Evolutionary conservation across 1,284 basidiomycete species (phyloP).

Genomic region (Cerioporus squamosus): DNA sequence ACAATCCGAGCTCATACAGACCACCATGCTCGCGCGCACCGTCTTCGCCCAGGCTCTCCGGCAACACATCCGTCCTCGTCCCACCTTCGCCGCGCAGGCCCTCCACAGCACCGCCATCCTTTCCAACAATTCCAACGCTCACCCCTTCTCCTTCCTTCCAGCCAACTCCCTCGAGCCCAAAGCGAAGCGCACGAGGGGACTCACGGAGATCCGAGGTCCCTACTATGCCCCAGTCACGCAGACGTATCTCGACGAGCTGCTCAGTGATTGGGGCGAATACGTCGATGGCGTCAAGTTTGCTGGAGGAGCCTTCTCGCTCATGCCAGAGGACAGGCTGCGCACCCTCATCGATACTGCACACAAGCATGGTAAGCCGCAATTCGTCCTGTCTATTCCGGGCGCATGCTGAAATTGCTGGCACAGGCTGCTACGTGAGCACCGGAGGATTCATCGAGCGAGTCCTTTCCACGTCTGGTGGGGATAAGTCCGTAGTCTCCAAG

Average conservation of each 20-base stretch:
- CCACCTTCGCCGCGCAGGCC: neutral
- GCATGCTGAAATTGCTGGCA: neutral
- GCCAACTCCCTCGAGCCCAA: constrained; percentile 37
- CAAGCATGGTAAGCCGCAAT: constrained; percentile 38
- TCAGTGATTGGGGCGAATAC: constrained; percentile 45
- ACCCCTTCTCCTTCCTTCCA: constrained; percentile 36
- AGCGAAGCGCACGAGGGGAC: constrained; percentile 32
- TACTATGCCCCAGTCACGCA: constrained; percentile 45
- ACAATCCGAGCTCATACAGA: no score
- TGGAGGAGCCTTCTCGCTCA: constrained; percentile 48
- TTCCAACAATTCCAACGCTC: neutral
- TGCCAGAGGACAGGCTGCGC: constrained; percentile 44
- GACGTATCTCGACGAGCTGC: constrained; percentile 44
- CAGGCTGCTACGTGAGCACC: constrained; percentile 44
- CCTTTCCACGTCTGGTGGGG: constrained; percentile 41
- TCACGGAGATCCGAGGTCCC: constrained; percentile 48
- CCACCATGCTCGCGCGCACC: constrained; percentile 4
- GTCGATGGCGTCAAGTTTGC: constrained; percentile 54
- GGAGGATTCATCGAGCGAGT: constrained; percentile 50
- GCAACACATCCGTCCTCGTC: neutral
- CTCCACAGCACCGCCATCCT: constrained; percentile 9
- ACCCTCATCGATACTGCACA: constrained; percentile 45
- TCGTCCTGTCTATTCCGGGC: neutral
- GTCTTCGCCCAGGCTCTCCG: constrained; percentile 5
- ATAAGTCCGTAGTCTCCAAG: constrained; percentile 40